Conservation (phyloP, 1,139 yeast species). For the Pichia sp. region DNA sequence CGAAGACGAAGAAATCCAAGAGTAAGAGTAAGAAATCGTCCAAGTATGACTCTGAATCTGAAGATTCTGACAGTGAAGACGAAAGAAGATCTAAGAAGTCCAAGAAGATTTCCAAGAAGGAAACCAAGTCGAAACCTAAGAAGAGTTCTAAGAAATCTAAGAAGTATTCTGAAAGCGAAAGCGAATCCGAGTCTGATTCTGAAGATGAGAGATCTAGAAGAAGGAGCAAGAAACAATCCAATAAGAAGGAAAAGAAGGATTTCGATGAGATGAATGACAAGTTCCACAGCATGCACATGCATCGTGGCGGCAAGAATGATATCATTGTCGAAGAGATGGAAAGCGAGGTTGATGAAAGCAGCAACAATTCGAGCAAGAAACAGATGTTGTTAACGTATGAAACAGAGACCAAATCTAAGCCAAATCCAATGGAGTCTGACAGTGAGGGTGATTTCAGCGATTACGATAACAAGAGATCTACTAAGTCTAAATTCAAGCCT, state of each 20-base stretch:
- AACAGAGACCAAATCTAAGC: conserved; percentile 3
- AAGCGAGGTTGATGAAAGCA: neutral
- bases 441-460: conserved; percentile 4
- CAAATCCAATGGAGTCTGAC: conserved; percentile 7
- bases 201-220: neutral
- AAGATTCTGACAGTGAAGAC: neutral
- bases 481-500: conserved; percentile 4
- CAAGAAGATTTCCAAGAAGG: too few relatives aligned
- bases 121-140: too few relatives aligned
- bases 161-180: neutral
- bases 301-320: neutral
- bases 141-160: neutral
- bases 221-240: neutral
- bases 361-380: neutral
- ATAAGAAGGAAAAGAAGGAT: too few relatives aligned
- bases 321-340: conserved; percentile 7
- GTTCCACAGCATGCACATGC: neutral
- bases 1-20: too few relatives aligned
- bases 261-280: neutral
- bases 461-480: neutral
- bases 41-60: neutral
- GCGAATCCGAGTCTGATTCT: neutral
- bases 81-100: neutral
- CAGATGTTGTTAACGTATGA: conserved; percentile 4
- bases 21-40: neutral